Evolutionary conservation across 441 rosid species (phyloP), one percentile per base, ranked within the genome.

Genomic region (Populus hybrid): DNA sequence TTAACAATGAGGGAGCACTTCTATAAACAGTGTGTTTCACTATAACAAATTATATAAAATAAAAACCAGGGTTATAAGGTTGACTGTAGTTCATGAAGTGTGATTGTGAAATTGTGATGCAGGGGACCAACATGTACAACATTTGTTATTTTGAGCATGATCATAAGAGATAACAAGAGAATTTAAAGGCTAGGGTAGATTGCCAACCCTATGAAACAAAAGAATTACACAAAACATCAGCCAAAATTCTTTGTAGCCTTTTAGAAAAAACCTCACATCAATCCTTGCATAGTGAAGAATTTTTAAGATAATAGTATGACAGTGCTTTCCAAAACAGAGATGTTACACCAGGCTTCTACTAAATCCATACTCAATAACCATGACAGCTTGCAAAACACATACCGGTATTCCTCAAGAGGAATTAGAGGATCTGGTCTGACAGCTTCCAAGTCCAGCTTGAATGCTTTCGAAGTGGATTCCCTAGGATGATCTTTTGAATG

Each of bases 321-420:
- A 53, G 21, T 20, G 63, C 63, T 53, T 69, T 31, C 36, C 35
- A 6, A 31, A 69, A 33, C 29, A 21, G 31, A 63, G 64, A 72
- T 9, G 36, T 33, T 36, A 64, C 36, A 21, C 18, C 64, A 38
- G 64, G 61, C 14, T 73, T 66, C 61, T 24, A 9, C 69, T 64
- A 77, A 45, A 29, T n/a, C n/a, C 35, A 72, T 16, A 65, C 14
- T 29, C 16, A 42, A 64, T 6, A 69, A 35, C 63, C 20, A 64
- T 36, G 69, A 78, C 69, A 5, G 67, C 31, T 29, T 29, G 31
- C 31, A 29, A 29, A 29, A 29, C 42, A 40, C 77, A 78, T 85
- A 94, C 99, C 99, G 83, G 82, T 94, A 92, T 86, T 97, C 99
- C 87, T 97, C 99, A 6, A 97, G 97, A 76, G 99, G 99, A 35